Conservation (phyloP, 306 rosid genomes). For the Dalbergia oliveri region DNA sequence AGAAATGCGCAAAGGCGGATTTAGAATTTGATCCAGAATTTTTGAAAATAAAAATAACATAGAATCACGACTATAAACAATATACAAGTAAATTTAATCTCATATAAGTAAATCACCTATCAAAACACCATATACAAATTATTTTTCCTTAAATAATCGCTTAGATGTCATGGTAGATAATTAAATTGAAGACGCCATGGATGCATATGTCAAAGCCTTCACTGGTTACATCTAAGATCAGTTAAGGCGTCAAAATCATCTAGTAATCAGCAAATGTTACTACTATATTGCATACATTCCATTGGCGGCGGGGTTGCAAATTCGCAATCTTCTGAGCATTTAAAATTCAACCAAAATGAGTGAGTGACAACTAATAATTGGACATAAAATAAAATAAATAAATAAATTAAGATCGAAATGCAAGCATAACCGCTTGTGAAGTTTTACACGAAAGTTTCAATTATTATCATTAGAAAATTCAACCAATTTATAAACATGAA, state of each 20-base stretch:
- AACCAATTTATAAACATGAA: not conserved
- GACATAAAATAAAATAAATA: not conserved
- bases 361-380: conserved; percentile 1
- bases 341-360: conserved; percentile 1
- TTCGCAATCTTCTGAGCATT: not conserved
- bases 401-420: not conserved
- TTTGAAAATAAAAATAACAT: too few species aligned
- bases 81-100: too few species aligned
- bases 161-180: conserved; percentile 6
- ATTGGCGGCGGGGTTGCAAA: not conserved
- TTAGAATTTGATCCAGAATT: too few species aligned
- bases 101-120: too few species aligned
- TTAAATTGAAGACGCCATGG: conserved; percentile 22
- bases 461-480: not conserved
- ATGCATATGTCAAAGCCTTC: conserved; percentile 37
- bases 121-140: too few species aligned
- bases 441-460: conserved; percentile 24
- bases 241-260: conserved; percentile 52
- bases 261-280: not conserved
- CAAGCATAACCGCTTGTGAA: not conserved
- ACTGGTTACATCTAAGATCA: not conserved
- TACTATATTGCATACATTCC: not conserved
- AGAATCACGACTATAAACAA: too few species aligned
- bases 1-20: too few species aligned
- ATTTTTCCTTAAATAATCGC: too few species aligned